Percentiles rank a stretch among this genome's conserved stretches.
phyloP scores from a whole-genome alignment of 129 eudicot species.

The Tagetes erecta region DNA sequence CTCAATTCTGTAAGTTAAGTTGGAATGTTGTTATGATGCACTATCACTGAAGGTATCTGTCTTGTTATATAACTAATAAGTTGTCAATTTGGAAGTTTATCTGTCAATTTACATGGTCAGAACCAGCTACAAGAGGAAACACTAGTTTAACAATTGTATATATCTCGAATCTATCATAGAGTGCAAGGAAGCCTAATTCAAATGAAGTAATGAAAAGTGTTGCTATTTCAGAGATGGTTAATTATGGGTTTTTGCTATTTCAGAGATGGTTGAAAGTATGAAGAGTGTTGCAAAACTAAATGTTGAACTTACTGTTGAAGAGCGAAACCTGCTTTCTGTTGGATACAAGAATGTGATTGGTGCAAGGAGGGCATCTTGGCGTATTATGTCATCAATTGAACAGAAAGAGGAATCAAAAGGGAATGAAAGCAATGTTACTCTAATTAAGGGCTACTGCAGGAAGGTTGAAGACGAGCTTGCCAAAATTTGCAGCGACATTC shows the following conservation, averaged over 20 bases:
- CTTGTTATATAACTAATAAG: not conserved
- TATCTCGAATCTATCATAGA: not conserved
- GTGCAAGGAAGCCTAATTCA: constrained; percentile 8
- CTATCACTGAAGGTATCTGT: not conserved
- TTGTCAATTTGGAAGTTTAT: constrained; percentile 1
- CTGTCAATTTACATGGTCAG: not conserved
- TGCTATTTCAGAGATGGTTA: not conserved
- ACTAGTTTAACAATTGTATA: not conserved
- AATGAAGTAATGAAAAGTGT: constrained; percentile 6
- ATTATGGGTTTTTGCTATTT: constrained; percentile 13
- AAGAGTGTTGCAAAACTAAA: constrained; percentile 83
- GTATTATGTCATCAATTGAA: constrained; percentile 94
- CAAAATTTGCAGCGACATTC: constrained; percentile 80
- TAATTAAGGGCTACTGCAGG: constrained; percentile 75
- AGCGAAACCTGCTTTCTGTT: constrained; percentile 88
- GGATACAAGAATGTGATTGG: constrained; percentile 96
- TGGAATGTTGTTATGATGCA: not conserved
- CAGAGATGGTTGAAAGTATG: constrained; percentile 98
- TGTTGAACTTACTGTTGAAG: constrained; percentile 87
- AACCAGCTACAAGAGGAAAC: not conserved
- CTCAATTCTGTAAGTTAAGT: not conserved
- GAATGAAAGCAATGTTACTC: constrained; percentile 73
- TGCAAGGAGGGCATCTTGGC: constrained; percentile 95
- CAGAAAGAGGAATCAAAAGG: constrained; percentile 94
- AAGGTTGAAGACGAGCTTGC: constrained; percentile 95